Conservation (phyloP, 2,329 filamentous ascomycete species). For the Aspergillus niger region DNA sequence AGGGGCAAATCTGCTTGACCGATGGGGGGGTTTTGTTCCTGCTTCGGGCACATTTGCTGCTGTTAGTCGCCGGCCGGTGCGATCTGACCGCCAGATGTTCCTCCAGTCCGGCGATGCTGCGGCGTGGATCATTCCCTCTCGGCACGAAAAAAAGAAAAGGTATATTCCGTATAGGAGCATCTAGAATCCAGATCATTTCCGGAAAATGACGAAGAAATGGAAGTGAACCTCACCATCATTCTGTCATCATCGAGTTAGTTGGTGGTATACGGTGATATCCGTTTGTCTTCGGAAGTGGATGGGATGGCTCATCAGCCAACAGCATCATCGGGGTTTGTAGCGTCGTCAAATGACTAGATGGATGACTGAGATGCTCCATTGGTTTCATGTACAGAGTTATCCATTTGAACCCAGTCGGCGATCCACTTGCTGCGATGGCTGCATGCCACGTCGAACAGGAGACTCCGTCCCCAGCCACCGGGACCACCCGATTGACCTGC, state of each 20-base stretch:
- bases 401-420: constrained; percentile 16
- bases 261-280: too few relatives aligned
- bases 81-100: constrained; percentile 26
- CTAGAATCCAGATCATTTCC: background rate
- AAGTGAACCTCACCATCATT: background rate
- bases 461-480: constrained; percentile 18
- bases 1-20: constrained; percentile 16
- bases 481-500: constrained; percentile 15
- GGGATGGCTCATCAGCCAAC: background rate
- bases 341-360: background rate
- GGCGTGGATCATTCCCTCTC: constrained; percentile 11
- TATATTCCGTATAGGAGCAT: background rate
- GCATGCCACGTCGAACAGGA: constrained; percentile 29
- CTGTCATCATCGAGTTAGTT: background rate
- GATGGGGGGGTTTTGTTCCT: constrained; percentile 20
- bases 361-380: background rate
- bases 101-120: constrained; percentile 17
- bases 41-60: constrained; percentile 34
- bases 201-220: background rate
- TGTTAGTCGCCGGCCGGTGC: constrained; percentile 24
- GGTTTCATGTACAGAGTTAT: background rate
- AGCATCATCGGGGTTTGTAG: background rate
- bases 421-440: constrained; percentile 24
- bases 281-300: too few relatives aligned
- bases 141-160: background rate